These are phyloP conservation scores for Xylaria sp. DNA, from an alignment of 2,329 filamentous ascomycete genomes.

Conservation along the genomic window DNA sequence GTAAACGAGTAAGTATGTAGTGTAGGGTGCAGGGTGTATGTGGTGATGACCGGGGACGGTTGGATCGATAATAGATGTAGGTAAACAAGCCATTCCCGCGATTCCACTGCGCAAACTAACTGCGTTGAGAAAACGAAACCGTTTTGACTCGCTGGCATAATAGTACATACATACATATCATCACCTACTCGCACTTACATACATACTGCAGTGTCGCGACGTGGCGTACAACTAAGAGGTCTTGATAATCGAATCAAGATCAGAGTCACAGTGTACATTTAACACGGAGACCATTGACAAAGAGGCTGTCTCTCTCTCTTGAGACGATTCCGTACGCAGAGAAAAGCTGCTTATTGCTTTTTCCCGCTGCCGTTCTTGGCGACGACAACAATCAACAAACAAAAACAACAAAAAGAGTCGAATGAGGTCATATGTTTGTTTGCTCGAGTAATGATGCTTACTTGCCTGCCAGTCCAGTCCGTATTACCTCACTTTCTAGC, in stretches of 20 bases:
- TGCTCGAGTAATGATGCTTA: not conserved
- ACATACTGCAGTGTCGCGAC: not conserved
- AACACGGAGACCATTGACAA: too few relatives aligned
- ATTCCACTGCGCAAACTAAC: not conserved
- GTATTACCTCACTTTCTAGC: too few relatives aligned
- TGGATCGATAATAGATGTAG: too few relatives aligned
- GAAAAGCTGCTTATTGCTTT: too few relatives aligned
- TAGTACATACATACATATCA: not conserved
- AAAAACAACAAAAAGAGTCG: not conserved
- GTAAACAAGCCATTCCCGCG: not conserved
- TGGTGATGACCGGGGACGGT: too few relatives aligned
- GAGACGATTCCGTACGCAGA: too few relatives aligned
- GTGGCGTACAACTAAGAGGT: not conserved
- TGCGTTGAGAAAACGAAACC: not conserved
- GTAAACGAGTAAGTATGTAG: not conserved
- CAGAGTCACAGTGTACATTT: too few relatives aligned
- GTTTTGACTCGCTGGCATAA: not conserved
- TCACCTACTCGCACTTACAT: not conserved
- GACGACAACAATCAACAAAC: not conserved
- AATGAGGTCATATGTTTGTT: not conserved
- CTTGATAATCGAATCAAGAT: too few relatives aligned
- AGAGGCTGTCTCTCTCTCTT: too few relatives aligned
- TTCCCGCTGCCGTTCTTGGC: too few relatives aligned
- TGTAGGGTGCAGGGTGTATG: not conserved
- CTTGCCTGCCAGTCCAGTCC: too few relatives aligned